Percentiles rank a stretch among this genome's conserved stretches.
Conservation (phyloP, 2,329 filamentous ascomycete species). For the Cryphonectria carpinicola region DNA sequence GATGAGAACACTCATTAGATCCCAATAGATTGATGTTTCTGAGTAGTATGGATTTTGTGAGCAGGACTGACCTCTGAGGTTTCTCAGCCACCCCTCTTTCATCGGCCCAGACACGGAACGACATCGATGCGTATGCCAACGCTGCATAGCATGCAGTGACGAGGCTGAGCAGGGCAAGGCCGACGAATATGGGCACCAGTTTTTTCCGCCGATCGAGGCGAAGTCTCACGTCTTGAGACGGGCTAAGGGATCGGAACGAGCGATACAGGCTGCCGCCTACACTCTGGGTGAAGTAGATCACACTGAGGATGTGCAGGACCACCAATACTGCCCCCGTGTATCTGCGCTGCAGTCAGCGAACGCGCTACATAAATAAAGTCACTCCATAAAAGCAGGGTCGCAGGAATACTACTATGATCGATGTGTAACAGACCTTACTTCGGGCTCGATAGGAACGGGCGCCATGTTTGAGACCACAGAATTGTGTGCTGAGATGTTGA, state of each 20-base stretch:
- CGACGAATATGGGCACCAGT: constrained; percentile 40
- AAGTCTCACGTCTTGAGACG: constrained; percentile 42
- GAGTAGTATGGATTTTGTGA: not conserved
- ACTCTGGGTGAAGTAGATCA: constrained; percentile 39
- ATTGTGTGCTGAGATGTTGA: not conserved
- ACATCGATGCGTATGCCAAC: constrained; percentile 38
- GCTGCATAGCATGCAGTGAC: constrained; percentile 37
- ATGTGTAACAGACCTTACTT: constrained; percentile 31
- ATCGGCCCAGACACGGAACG: constrained; percentile 45
- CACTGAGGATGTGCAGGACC: constrained; percentile 35
- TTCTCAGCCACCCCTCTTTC: constrained; percentile 41
- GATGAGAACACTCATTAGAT: not conserved
- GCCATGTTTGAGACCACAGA: constrained; percentile 30
- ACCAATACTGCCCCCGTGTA: constrained; percentile 39
- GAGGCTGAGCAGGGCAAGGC: constrained; percentile 38
- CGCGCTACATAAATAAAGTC: not conserved
- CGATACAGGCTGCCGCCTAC: constrained; percentile 40
- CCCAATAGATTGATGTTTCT: constrained; percentile 4
- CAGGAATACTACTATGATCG: not conserved
- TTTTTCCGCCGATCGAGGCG: constrained; percentile 40
- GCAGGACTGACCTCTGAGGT: constrained; percentile 33
- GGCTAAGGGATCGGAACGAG: constrained; percentile 41
- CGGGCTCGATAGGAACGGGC: constrained; percentile 32
- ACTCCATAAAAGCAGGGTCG: not conserved
- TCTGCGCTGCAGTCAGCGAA: constrained; percentile 32